These are phyloP conservation scores for Sporobolomyces pararoseus DNA, from an alignment of 768 basidiomycete genomes.

Conservation along the genomic window DNA sequence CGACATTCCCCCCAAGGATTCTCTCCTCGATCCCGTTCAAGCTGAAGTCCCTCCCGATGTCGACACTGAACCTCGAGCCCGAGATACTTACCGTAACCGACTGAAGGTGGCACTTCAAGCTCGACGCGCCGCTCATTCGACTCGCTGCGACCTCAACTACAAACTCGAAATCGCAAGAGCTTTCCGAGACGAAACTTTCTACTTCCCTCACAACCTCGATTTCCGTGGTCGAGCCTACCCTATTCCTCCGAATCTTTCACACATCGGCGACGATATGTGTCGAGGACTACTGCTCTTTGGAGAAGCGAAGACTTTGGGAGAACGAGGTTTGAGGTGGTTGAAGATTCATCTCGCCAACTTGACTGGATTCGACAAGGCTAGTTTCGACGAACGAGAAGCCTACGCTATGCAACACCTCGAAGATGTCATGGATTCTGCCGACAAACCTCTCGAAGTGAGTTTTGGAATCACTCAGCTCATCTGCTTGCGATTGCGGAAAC, in stretches of 20 bases:
- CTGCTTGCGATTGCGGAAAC: no score
- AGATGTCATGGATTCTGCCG: conserved; percentile 76
- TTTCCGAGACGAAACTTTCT: conserved; percentile 84
- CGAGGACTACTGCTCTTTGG: conserved; percentile 82
- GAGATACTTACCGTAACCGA: conserved; percentile 59
- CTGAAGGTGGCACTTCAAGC: conserved; percentile 40
- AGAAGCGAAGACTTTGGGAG: conserved; percentile 72
- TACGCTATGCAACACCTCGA: conserved; percentile 71
- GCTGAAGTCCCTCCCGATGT: conserved; percentile 55
- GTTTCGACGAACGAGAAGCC: conserved; percentile 81
- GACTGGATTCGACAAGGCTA: conserved; percentile 90
- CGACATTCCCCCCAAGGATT: conserved; percentile 74
- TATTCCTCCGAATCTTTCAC: conserved; percentile 88
- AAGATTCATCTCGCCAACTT: conserved; percentile 92
- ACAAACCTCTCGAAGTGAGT: conserved; percentile 69
- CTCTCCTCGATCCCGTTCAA: conserved; percentile 54
- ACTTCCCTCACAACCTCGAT: conserved; percentile 92
- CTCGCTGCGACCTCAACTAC: conserved; percentile 89
- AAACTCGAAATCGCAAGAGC: conserved; percentile 93
- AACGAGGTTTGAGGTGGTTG: conserved; percentile 82
- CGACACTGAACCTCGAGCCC: conserved; percentile 56
- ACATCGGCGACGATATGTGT: conserved; percentile 85
- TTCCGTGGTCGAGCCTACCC: conserved; percentile 97
- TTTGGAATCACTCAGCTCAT: not conserved
- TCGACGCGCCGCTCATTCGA: conserved; percentile 64